Evolutionary conservation across 257 asterid species (phyloP).

Genomic region (Phtheirospermum japonicum): DNA sequence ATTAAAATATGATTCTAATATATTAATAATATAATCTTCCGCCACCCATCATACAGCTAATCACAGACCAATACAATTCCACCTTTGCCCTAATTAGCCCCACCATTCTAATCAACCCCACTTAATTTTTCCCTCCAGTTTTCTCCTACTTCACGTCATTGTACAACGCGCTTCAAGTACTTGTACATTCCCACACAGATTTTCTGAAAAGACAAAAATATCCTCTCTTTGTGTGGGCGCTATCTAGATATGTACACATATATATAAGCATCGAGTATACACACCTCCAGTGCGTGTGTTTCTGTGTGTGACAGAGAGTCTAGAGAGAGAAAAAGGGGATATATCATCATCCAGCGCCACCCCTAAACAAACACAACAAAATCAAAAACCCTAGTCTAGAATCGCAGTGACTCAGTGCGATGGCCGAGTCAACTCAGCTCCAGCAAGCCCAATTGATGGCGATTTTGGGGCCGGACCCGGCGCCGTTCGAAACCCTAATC

Average conservation of each 20-base stretch:
- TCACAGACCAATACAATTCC: constrained; percentile 6
- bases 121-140: constrained; percentile 27
- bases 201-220: background rate
- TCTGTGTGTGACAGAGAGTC: constrained; percentile 38
- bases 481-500: constrained; percentile 39
- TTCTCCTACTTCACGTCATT: background rate
- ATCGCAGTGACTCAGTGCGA: constrained; percentile 34
- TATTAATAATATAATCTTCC: no score
- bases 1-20: background rate
- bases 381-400: constrained; percentile 50
- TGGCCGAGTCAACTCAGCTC: constrained; percentile 80
- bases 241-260: no score
- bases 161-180: constrained; percentile 14
- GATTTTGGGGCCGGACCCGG: constrained; percentile 73
- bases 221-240: background rate
- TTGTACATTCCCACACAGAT: constrained; percentile 32
- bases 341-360: constrained; percentile 6
- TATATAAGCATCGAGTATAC: constrained; percentile 6
- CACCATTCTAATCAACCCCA: background rate
- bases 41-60: background rate
- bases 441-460: constrained; percentile 80
- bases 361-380: constrained; percentile 1
- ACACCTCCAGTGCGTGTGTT: constrained; percentile 23
- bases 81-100: constrained; percentile 26
- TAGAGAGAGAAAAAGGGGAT: background rate